These are phyloP conservation scores for Cladosporium sp. DNA, from an alignment of 2,329 filamentous ascomycete genomes.

Conservation along the genomic window DNA sequence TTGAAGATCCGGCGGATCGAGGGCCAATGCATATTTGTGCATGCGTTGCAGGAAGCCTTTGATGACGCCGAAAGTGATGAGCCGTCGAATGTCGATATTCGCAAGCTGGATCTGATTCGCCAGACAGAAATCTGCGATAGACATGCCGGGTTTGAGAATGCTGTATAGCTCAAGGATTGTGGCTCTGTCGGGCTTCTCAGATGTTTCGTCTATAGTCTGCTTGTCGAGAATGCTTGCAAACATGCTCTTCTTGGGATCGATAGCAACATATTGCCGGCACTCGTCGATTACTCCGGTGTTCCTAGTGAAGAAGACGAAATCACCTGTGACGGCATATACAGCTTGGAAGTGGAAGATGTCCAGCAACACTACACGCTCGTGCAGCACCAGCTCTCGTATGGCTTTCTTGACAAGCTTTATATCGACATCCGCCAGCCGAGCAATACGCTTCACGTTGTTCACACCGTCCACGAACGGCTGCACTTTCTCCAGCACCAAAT, in stretches of 20 bases:
- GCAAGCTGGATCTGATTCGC: constrained; percentile 67
- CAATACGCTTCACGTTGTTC: constrained; percentile 82
- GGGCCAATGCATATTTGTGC: constrained; percentile 69
- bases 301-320: constrained; percentile 73
- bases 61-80: constrained; percentile 94
- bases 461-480: constrained; percentile 86
- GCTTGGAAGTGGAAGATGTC: constrained; percentile 94
- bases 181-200: constrained; percentile 18
- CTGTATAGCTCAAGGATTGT: constrained; percentile 77
- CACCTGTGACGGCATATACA: constrained; percentile 79
- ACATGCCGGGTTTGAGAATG: constrained; percentile 74
- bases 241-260: constrained; percentile 22
- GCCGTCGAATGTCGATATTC: constrained; percentile 79
- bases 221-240: constrained; percentile 6
- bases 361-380: constrained; percentile 82
- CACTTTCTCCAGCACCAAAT: constrained; percentile 73
- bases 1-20: constrained; percentile 11
- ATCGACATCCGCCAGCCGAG: constrained; percentile 78
- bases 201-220: background rate
- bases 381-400: constrained; percentile 85
- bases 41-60: constrained; percentile 91
- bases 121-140: constrained; percentile 82
- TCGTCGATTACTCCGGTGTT: constrained; percentile 79
- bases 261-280: constrained; percentile 78
- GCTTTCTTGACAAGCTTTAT: constrained; percentile 81